Evolutionary conservation across 352 stramenopile species (phyloP).

Genomic region (Phytopythium helicoides): DNA sequence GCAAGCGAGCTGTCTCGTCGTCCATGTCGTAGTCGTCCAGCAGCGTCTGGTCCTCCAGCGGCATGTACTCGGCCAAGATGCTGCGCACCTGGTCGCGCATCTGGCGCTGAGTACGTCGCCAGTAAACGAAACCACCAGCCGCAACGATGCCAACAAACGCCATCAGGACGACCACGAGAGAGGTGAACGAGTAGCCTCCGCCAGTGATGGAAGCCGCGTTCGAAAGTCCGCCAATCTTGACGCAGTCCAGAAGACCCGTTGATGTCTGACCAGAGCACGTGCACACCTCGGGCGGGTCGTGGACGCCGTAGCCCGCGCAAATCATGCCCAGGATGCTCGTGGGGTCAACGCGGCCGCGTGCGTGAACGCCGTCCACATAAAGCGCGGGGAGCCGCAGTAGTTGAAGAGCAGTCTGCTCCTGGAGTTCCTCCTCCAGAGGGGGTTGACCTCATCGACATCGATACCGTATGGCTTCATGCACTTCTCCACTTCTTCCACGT

Average conservation of each 20-base stretch:
- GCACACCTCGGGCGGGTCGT: slow-evolving; percentile 79
- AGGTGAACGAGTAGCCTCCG: slow-evolving; percentile 78
- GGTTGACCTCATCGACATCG: slow-evolving; percentile 84
- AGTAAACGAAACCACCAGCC: slow-evolving; percentile 87
- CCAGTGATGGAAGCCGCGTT: slow-evolving; percentile 51
- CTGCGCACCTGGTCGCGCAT: slow-evolving; percentile 95
- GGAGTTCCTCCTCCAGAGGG: slow-evolving; percentile 89
- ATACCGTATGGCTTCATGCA: slow-evolving; percentile 94
- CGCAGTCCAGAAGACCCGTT: slow-evolving; percentile 59
- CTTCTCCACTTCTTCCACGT: slow-evolving; percentile 83
- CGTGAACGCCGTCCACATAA: slow-evolving; percentile 94
- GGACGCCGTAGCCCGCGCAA: slow-evolving; percentile 78
- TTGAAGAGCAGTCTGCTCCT: slow-evolving; percentile 87
- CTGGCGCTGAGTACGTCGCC: slow-evolving; percentile 88
- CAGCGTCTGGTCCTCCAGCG: slow-evolving; percentile 85
- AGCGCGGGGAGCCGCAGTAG: slow-evolving; percentile 91
- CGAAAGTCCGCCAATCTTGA: slow-evolving; percentile 68
- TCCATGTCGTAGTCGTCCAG: slow-evolving; percentile 69
- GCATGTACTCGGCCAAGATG: slow-evolving; percentile 97
- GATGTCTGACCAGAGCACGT: slow-evolving; percentile 67
- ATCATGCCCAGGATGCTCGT: slow-evolving; percentile 85
- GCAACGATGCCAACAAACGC: slow-evolving; percentile 75
- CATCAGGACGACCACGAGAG: slow-evolving; percentile 83
- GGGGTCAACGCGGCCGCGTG: slow-evolving; percentile 89
- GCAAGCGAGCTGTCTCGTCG: slow-evolving; percentile 44